Base-by-base conservation (phyloP, 2,329 filamentous ascomycete species). In the Colletotrichum tamarilloi region DNA sequence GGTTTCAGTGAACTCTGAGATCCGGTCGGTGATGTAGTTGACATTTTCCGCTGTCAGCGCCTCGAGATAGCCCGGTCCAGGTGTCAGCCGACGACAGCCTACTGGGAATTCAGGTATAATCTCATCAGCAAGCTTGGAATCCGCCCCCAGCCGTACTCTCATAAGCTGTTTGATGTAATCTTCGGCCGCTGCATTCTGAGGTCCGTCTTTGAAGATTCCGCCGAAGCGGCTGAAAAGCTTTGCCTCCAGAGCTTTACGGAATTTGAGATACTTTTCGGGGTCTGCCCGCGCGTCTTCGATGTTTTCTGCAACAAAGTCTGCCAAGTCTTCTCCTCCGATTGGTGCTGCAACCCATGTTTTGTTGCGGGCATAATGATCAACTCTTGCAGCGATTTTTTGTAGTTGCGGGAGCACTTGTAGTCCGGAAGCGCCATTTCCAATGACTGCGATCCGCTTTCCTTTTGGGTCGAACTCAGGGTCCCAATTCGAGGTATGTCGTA, bases 271-370 rank as follows among this genome's bases (percentile, higher is more conserved):
- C 3, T 82, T 85, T 3, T 89, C 82, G 0, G 91, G 89, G 75
- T 94, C 88, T 83, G 78, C 92, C 92, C 0, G 86, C 84, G 24
- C 89, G 84, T 4, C 85, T 83, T 5, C 42, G 0, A 49, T 67
- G 90, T 85, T 32, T 91, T 88, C 2, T 87, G 76, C 0, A 84
- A 81, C 76, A 89, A 84, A 59, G 91, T 90, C 0, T 90, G 85
- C 38, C 87, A 87, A 0, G 89, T 88, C 82, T 72, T 88, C 82
- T 35, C 88, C 85, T 0, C 88, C 88, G 80, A 91, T 92, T 0
- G 90, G 89, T 1, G 88, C 86, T 0, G 92, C 90, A 30, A 94
- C 90, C 92, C 92, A 94, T 0, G 92, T 93, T 32, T 84, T 87
- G 76, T 88, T 91, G 14, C 92, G 85, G 1, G 87, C 90, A 75